Evolutionary conservation across 2,329 filamentous ascomycete genomes (phyloP), one percentile per base, ranked within the genome.

Genomic region (Scytalidium sp.): DNA sequence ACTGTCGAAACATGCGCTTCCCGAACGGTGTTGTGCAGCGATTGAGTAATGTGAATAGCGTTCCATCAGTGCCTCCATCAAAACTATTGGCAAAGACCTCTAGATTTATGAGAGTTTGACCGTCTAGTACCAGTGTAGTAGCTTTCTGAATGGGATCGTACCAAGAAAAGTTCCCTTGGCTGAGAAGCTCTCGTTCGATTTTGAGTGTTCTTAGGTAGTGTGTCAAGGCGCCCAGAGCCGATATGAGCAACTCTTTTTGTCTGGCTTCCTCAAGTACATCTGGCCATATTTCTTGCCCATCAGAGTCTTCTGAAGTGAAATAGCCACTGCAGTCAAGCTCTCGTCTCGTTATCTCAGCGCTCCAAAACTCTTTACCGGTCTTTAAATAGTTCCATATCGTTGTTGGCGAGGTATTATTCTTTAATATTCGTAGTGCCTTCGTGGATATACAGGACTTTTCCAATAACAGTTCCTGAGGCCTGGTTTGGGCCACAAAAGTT

Each of bases 361-460:
- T 84, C 89, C 92, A 94, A 64, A 99, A 99, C 64, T 99, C 94
- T 36, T 85, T 86, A 1, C 78, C 84, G 0, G 92, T 80, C 67
- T 96, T 97, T 50, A 97, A 73, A 59, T 93, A 82, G 60, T 97
- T 99, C 93, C 93, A 97, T 56, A 97, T 87, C 0, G 93, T 97
- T 0, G 89, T 96, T 0, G 91, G 92, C 1, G 83, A 81, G 0
- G 92, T 97, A 67, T 95, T 97, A 66, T 96, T 97, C 72, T 97
- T 99, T 57, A 99, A 75, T 41, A 99, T 96, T 2, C 94, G 87
- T 50, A 96, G 70, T 0, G 90, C 90, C 65, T 94, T 96, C n/a
- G 87, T 84, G 0, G 92, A 97, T 23, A 97, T 75, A 22, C 78
- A 85, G 0, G 85, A 88, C 68, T 95, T 97, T 66, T 99, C 94